Base-by-base conservation (phyloP, 768 basidiomycete species). In the Boletus tylopilopsis region DNA sequence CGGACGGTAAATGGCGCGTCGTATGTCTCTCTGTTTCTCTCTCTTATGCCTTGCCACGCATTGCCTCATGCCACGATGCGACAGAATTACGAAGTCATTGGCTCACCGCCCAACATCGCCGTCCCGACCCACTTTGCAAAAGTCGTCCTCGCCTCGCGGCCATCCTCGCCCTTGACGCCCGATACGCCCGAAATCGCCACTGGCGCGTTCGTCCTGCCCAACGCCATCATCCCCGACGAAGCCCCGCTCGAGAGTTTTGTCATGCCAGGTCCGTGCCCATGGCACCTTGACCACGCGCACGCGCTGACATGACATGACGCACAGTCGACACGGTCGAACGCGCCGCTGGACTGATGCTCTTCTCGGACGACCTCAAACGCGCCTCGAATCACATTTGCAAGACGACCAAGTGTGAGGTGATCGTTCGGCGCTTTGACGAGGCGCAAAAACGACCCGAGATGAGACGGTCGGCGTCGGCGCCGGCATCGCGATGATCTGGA, bases 111-210 rank as follows among this genome's bases (percentile, higher is more conserved):
- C 11, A 91, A 88, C 61, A 75, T 97, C 50, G 76, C 90, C 42
- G 96, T 99, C 16, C 96, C 96, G 2, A 98, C 96, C 6, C 96
- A 99, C 66, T 98, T 98, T 66, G 94, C 95, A 27, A 98, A 98
- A 68, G 94, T 97, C 27, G 84, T 97, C 21, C 74, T 97, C 44
- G 78, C 88, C 2, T 78, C 90, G 0, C 80, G 79, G 55, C 87
- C 90, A 0, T 74, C 80, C 22, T 90, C 88, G 1, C 86, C 89
- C 10, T 78, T 78, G 30, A 85, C 77, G 1, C 90, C 83, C 6
- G 73, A 87, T 46, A 64, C 84, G 13, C 74, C 77, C 6, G 93
- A 98, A 57, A 74, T 95, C 37, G 82, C 90, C 0, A 81, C 88
- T 3, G 96, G 94, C 12, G 96, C 94, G 11, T 99, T 99, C 64